Evolutionary conservation across 306 rosid species (phyloP).

Genomic region (Betula pendula): DNA sequence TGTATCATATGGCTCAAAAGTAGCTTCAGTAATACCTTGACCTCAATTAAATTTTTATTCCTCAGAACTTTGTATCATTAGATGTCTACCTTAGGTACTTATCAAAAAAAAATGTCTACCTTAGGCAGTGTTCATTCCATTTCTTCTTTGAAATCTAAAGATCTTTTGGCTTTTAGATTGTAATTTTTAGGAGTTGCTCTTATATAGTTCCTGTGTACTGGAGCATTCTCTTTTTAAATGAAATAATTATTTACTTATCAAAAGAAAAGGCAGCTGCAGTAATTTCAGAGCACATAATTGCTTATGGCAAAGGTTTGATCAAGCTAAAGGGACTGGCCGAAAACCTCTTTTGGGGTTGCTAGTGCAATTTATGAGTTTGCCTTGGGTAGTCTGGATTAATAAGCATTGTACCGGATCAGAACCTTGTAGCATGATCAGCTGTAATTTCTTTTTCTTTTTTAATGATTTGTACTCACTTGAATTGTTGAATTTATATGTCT

Average conservation of each 20-base stretch:
- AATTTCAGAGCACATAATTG: not conserved
- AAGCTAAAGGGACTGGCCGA: not conserved
- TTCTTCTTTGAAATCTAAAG: not conserved
- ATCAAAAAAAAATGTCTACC: too few species aligned
- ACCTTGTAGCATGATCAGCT: slow-evolving; percentile 4
- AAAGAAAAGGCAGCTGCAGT: not conserved
- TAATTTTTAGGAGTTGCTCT: not conserved
- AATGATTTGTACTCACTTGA: slow-evolving; percentile 3
- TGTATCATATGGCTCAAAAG: slow-evolving; percentile 11
- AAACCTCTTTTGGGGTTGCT: not conserved
- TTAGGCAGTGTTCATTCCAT: not conserved
- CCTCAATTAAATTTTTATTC: not conserved
- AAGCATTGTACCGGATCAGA: slow-evolving; percentile 14
- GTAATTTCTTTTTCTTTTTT: slow-evolving; percentile 12
- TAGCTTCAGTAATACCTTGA: not conserved
- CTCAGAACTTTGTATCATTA: not conserved
- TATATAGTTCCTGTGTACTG: not conserved
- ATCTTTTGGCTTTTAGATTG: not conserved
- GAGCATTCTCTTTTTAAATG: slow-evolving; percentile 16
- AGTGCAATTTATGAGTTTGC: slow-evolving; percentile 25
- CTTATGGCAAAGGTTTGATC: not conserved
- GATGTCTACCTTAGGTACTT: not conserved
- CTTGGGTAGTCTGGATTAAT: slow-evolving; percentile 21
- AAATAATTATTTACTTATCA: not conserved
- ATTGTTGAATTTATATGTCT: slow-evolving; percentile 25